phyloP scores from a whole-genome alignment of 1,139 yeast genomes.

The Hyphopichia wangnamkhiaoensis region DNA sequence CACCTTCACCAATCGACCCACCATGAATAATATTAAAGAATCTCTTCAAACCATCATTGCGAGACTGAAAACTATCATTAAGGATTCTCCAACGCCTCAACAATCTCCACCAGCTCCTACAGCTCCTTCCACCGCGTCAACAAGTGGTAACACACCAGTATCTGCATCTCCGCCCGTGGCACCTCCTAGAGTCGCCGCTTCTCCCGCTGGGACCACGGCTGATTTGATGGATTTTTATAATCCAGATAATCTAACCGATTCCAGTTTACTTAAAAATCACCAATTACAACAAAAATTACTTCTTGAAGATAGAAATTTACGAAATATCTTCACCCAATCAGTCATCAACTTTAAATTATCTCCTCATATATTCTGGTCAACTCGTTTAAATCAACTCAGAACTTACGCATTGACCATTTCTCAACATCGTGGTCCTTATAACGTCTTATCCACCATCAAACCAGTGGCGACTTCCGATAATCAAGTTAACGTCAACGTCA shows the following conservation, averaged over 20 bases:
- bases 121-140: slow-evolving; percentile 9
- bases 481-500: slow-evolving; percentile 87
- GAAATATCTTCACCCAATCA: slow-evolving; percentile 81
- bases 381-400: slow-evolving; percentile 74
- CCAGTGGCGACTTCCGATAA: slow-evolving; percentile 90
- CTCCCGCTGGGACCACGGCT: slow-evolving; percentile 16
- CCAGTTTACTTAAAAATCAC: slow-evolving; percentile 60
- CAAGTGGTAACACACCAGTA: no score
- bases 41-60: slow-evolving; percentile 72
- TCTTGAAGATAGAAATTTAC: slow-evolving; percentile 66
- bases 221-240: slow-evolving; percentile 27
- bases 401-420: slow-evolving; percentile 83
- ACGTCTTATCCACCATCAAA: slow-evolving; percentile 87
- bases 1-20: slow-evolving; percentile 68
- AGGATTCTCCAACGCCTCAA: slow-evolving; percentile 34
- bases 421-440: slow-evolving; percentile 91
- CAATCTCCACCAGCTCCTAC: slow-evolving; percentile 22
- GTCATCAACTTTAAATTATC: slow-evolving; percentile 79
- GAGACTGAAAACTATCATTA: slow-evolving; percentile 55
- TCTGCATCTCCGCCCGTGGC: background rate
- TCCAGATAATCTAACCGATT: slow-evolving; percentile 35
- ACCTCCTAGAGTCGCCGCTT: no score
- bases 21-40: slow-evolving; percentile 74
- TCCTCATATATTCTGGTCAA: slow-evolving; percentile 85
- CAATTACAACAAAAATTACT: slow-evolving; percentile 78